Percentiles rank a stretch among this genome's conserved stretches.
Evolutionary conservation across 225 moss, liverwort and hornwort genomes (phyloP).

Genomic region (Bryoerythrophyllum caledonicum): DNA sequence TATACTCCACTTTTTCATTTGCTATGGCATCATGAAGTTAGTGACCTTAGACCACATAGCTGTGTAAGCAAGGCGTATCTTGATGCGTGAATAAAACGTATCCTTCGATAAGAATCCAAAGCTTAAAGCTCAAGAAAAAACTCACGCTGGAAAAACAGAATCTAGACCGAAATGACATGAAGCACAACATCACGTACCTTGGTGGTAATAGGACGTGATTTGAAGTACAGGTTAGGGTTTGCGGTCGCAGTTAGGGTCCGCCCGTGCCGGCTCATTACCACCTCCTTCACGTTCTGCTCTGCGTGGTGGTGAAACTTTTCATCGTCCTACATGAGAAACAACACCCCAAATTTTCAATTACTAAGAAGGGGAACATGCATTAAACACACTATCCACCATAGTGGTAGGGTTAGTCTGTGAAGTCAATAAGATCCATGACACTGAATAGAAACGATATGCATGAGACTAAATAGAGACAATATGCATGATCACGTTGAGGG

Average conservation of each 20-base stretch:
- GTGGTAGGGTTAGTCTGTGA: no score
- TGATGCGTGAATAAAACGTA: conserved; percentile 31
- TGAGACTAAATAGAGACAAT: background rate
- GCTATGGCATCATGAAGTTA: conserved; percentile 44
- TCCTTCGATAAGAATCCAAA: background rate
- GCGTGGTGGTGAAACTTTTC: conserved; percentile 37
- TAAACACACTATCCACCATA: no score
- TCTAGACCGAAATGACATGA: background rate
- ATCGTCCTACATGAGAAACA: conserved; percentile 34
- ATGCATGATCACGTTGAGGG: background rate
- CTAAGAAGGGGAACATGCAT: no score
- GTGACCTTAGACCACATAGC: conserved; percentile 61
- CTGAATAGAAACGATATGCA: background rate
- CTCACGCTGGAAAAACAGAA: background rate
- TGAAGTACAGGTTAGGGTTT: no score
- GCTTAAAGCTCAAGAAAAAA: background rate
- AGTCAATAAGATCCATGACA: background rate
- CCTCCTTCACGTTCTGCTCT: conserved; percentile 33
- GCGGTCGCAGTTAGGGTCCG: no score
- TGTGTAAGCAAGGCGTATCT: conserved; percentile 62
- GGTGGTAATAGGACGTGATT: no score
- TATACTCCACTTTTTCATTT: conserved; percentile 51
- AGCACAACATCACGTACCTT: conserved; percentile 34
- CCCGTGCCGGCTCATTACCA: no score
- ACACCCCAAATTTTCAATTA: background rate